Conservation (phyloP, 129 eudicot species). For the Lactuca sativa region DNA sequence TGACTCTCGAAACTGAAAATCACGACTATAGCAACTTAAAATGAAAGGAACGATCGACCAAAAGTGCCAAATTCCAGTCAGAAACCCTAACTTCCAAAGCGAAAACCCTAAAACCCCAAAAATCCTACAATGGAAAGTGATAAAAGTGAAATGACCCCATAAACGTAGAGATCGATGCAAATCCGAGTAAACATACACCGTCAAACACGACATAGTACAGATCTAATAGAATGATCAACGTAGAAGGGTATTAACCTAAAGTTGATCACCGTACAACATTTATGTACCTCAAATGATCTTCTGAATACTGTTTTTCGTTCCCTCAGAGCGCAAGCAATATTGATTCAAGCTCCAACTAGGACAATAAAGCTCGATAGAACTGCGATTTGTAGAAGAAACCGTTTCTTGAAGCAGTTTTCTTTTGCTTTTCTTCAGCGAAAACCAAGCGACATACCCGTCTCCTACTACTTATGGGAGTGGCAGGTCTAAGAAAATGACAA, state of each 20-base stretch:
- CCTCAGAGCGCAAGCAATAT: background rate
- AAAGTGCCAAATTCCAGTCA: background rate
- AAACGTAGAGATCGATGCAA: conserved; percentile 14
- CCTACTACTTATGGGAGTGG: conserved; percentile 15
- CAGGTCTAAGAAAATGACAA: conserved; percentile 30
- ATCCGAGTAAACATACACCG: conserved; percentile 22
- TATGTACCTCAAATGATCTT: conserved; percentile 12
- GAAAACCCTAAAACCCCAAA: conserved; percentile 26
- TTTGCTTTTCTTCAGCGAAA: background rate
- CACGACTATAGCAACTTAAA: conserved; percentile 14
- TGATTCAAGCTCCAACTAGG: background rate
- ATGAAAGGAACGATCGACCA: background rate
- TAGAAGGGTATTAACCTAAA: conserved; percentile 14
- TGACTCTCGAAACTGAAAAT: background rate
- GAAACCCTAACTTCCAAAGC: conserved; percentile 2
- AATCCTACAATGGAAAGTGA: conserved; percentile 2
- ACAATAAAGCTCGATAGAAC: background rate
- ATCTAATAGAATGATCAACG: conserved; percentile 20
- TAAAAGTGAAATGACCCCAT: conserved; percentile 4
- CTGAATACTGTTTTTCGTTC: background rate
- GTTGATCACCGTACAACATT: background rate
- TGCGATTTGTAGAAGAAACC: conserved; percentile 14
- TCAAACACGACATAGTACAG: conserved; percentile 1
- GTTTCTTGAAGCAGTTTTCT: conserved; percentile 3
- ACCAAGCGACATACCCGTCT: conserved; percentile 1